Percentiles rank a stretch among this genome's conserved stretches.
These are phyloP conservation scores for Leishmania turanica DNA, from an alignment of 208 protist genomes.

Conservation along the genomic window DNA sequence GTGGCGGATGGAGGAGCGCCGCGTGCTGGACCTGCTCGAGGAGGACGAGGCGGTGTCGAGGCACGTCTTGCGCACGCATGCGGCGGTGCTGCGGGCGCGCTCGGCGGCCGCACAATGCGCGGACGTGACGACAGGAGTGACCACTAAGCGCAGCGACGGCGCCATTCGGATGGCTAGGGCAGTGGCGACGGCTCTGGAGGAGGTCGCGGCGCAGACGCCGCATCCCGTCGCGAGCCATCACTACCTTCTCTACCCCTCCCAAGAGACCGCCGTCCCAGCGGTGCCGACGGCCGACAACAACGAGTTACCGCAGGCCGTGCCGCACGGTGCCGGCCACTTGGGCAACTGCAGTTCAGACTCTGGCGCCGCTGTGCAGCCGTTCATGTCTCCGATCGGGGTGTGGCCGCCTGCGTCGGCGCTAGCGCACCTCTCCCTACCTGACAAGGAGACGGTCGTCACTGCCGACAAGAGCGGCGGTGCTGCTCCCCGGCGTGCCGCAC, in stretches of 20 bases:
- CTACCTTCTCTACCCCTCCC: neutral
- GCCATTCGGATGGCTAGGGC: neutral
- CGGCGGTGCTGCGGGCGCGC: constrained; percentile 1
- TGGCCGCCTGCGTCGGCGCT: neutral
- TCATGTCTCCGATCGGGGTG: neutral
- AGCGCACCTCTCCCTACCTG: too few species aligned
- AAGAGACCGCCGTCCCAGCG: too few species aligned
- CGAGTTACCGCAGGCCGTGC: too few species aligned
- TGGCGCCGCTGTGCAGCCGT: neutral
- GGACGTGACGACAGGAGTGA: neutral
- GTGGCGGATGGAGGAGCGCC: constrained; percentile 9
- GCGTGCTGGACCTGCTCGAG: constrained; percentile 7
- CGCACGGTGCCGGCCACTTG: too few species aligned
- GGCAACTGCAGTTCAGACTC: too few species aligned
- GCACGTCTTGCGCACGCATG: constrained; percentile 9
- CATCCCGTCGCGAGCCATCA: neutral
- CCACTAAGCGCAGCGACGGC: too few species aligned
- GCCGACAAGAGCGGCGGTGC: too few species aligned
- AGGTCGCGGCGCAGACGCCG: neutral
- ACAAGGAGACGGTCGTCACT: too few species aligned
- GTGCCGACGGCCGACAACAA: too few species aligned
- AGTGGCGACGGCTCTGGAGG: neutral
- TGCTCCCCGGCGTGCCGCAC: too few species aligned
- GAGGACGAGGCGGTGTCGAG: constrained; percentile 8
- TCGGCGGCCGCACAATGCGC: neutral